Conservation (phyloP, 495 filamentous ascomycete genomes). For the Tuber umbilicatum region DNA sequence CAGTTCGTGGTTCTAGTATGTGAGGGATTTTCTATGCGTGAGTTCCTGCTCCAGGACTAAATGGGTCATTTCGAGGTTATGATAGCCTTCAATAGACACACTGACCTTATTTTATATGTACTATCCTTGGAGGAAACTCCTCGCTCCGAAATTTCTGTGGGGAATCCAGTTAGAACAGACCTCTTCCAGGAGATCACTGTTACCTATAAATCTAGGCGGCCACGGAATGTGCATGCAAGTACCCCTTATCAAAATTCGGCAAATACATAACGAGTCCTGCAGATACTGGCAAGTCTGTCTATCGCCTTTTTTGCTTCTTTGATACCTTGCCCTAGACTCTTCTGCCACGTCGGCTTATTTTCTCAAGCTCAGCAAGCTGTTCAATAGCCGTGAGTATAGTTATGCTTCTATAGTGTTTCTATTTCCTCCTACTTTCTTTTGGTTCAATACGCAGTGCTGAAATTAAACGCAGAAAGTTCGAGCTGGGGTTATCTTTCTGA, state of each 20-base stretch:
- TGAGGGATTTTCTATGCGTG: not conserved
- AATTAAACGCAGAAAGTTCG: not conserved
- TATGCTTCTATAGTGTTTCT: not conserved
- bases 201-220: not conserved
- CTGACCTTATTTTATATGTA: not conserved
- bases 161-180: not conserved
- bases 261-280: not conserved
- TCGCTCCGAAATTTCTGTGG: not conserved
- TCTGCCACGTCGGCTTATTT: not conserved
- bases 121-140: not conserved
- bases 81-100: not conserved
- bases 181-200: not conserved
- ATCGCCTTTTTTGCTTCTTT: conserved; percentile 1
- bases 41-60: not conserved
- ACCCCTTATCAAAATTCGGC: not conserved
- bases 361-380: not conserved
- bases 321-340: not conserved
- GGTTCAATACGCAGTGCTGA: not conserved
- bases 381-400: not conserved
- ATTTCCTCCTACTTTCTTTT: not conserved
- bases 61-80: not conserved
- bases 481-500: not conserved
- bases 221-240: not conserved
- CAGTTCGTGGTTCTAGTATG: not conserved
- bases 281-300: not conserved